phyloP scores from a whole-genome alignment of 2,329 filamentous ascomycete species.

The Colletotrichum sp. region DNA sequence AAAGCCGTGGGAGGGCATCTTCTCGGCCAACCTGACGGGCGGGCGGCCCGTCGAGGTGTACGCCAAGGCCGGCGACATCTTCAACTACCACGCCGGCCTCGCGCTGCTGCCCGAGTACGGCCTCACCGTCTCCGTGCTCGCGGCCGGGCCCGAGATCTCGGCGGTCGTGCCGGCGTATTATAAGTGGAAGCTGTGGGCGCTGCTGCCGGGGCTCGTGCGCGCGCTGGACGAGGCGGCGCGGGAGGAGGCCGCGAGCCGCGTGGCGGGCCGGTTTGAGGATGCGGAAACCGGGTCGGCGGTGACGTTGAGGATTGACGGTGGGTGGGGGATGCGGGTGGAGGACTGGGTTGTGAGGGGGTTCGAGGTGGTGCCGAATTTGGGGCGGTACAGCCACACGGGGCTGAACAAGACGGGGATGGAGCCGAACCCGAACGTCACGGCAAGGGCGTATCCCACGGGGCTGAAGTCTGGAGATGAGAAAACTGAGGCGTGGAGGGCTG shows the following conservation, averaged over 20 bases:
- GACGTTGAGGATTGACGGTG: conserved; percentile 40
- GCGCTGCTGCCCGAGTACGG: conserved; percentile 52
- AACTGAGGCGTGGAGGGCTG: conserved; percentile 35
- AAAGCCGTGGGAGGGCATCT: conserved; percentile 53
- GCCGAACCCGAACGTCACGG: conserved; percentile 15
- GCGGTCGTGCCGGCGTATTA: conserved; percentile 9
- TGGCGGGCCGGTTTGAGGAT: conserved; percentile 44
- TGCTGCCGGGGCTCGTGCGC: conserved; percentile 41
- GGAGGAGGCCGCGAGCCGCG: conserved; percentile 20
- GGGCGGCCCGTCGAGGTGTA: conserved; percentile 50
- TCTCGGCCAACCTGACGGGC: conserved; percentile 39
- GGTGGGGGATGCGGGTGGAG: conserved; percentile 42
- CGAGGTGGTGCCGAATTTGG: conserved; percentile 41
- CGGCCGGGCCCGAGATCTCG: conserved; percentile 30
- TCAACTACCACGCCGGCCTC: conserved; percentile 43
- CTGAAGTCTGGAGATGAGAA: not conserved
- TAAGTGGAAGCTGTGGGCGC: not conserved
- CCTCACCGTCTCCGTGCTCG: conserved; percentile 44
- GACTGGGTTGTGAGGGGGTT: conserved; percentile 45
- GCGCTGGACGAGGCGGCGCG: conserved; percentile 46
- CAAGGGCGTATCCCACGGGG: conserved; percentile 22
- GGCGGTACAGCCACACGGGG: conserved; percentile 23
- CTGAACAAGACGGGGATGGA: not conserved
- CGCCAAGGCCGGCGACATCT: conserved; percentile 50
- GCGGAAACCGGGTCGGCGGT: conserved; percentile 43